Evolutionary conservation across 2,329 filamentous ascomycete species (phyloP).

Genomic region (Myriosclerotinia duriaeana): DNA sequence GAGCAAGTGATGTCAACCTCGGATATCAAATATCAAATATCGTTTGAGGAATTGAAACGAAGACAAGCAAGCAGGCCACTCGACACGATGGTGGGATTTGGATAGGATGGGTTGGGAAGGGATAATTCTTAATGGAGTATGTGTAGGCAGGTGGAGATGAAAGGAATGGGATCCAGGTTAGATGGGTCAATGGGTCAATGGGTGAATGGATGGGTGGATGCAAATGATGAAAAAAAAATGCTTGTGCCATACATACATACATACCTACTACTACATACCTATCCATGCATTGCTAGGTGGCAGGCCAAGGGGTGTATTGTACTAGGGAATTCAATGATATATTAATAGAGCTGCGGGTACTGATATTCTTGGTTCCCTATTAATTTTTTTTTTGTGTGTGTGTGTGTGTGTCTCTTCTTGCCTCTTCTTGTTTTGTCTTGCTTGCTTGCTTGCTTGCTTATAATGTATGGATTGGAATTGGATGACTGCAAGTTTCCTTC

Average conservation of each 20-base stretch:
- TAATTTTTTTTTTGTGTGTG: too few relatives aligned
- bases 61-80: constrained; percentile 6
- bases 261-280: neutral
- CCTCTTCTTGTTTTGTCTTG: too few relatives aligned
- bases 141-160: neutral
- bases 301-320: too few relatives aligned
- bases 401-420: too few relatives aligned
- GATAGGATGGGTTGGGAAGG: constrained; percentile 14
- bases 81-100: neutral
- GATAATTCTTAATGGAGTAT: constrained; percentile 17
- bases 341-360: too few relatives aligned
- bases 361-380: too few relatives aligned
- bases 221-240: neutral
- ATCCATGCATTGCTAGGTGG: neutral
- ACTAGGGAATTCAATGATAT: too few relatives aligned
- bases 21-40: neutral
- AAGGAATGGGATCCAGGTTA: neutral
- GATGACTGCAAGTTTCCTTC: too few relatives aligned
- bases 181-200: neutral
- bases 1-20: neutral
- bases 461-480: too few relatives aligned
- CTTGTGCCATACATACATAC: neutral
- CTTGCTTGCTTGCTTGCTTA: too few relatives aligned
- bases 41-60: neutral
- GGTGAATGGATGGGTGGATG: neutral